Evolutionary conservation across 331 rosid species (phyloP).

Genomic region (Saraca asoca): DNA sequence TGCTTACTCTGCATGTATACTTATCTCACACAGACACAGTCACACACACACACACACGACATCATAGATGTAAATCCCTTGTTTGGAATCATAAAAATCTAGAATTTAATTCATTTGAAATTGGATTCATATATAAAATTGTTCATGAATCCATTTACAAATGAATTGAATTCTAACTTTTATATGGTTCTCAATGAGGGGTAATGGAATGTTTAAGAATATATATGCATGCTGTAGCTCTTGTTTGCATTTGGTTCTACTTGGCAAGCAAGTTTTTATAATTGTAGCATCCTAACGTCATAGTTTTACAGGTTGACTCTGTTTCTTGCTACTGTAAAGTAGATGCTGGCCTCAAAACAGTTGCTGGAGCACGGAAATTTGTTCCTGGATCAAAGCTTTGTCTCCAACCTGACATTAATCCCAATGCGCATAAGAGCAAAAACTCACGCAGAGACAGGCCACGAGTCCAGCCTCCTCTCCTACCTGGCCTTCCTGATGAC

Average conservation of each 20-base stretch:
- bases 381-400: slow-evolving; percentile 96
- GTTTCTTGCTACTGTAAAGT: slow-evolving; percentile 98
- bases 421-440: slow-evolving; percentile 83
- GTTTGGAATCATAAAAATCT: too few species aligned
- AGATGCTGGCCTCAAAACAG: slow-evolving; percentile 92
- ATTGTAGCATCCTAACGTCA: slow-evolving; percentile 39
- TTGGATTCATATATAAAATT: too few species aligned
- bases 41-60: too few species aligned
- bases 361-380: slow-evolving; percentile 92
- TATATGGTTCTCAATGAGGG: too few species aligned
- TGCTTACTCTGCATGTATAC: neutral
- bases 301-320: slow-evolving; percentile 80
- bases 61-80: too few species aligned
- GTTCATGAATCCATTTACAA: too few species aligned
- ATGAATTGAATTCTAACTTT: too few species aligned
- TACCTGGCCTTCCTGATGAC: slow-evolving; percentile 98
- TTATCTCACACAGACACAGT: too few species aligned
- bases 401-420: slow-evolving; percentile 97
- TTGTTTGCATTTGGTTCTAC: neutral
- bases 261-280: neutral
- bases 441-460: slow-evolving; percentile 77
- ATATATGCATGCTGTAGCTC: too few species aligned
- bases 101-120: too few species aligned
- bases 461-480: slow-evolving; percentile 87
- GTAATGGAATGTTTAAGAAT: neutral